Evolutionary conservation across 2,329 filamentous ascomycete species (phyloP).

Genomic region (Colletotrichum godetiae): DNA sequence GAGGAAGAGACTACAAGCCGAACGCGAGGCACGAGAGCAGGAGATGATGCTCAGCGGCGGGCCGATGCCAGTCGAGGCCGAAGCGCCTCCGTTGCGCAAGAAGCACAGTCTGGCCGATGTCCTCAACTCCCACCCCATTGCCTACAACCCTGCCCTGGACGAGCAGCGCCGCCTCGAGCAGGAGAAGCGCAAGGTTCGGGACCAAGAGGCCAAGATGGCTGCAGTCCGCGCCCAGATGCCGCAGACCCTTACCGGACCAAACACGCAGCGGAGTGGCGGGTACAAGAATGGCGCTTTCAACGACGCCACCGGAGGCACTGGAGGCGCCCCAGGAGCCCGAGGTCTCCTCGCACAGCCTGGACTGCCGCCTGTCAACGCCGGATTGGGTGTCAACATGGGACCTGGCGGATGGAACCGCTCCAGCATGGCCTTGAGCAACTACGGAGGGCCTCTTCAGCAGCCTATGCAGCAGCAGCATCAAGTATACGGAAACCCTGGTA

Average conservation of each 20-base stretch:
- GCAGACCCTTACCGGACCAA: constrained; percentile 46
- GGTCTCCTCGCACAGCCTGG: neutral
- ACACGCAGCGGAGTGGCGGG: constrained; percentile 53
- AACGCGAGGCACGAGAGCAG: constrained; percentile 71
- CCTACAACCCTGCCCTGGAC: constrained; percentile 53
- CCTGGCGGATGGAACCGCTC: constrained; percentile 33
- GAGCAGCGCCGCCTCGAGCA: constrained; percentile 54
- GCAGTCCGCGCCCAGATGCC: constrained; percentile 63
- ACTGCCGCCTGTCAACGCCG: constrained; percentile 37
- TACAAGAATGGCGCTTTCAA: constrained; percentile 67
- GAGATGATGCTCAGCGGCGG: constrained; percentile 57
- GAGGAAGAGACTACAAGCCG: constrained; percentile 77
- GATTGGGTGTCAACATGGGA: constrained; percentile 40
- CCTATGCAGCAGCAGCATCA: constrained; percentile 17
- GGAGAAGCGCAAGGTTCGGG: constrained; percentile 51
- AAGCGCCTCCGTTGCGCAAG: constrained; percentile 44
- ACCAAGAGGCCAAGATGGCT: constrained; percentile 61
- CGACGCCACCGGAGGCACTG: constrained; percentile 58
- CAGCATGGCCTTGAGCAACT: constrained; percentile 46
- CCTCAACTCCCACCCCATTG: constrained; percentile 55
- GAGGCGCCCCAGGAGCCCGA: constrained; percentile 33
- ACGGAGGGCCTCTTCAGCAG: constrained; percentile 39
- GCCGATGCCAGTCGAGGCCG: constrained; percentile 42
- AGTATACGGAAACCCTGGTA: constrained; percentile 37
- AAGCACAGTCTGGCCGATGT: constrained; percentile 71